These are phyloP conservation scores for Pythium pyrilobum DNA, from an alignment of 352 stramenopile genomes.

Conservation along the genomic window DNA sequence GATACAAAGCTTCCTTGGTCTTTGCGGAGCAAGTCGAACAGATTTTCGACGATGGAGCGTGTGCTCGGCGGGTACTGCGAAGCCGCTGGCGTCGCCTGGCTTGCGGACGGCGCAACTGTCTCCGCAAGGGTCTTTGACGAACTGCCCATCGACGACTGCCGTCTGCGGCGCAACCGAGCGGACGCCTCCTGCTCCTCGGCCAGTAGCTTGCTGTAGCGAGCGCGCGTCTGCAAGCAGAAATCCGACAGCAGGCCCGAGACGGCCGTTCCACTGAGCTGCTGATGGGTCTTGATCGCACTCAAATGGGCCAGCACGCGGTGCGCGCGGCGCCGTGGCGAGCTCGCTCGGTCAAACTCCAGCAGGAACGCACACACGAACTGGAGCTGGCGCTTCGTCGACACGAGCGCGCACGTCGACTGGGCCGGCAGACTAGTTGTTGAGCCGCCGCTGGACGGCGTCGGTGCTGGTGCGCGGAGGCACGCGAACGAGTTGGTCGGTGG, in stretches of 20 bases:
- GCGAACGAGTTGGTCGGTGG: not conserved
- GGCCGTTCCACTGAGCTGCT: constrained; percentile 13
- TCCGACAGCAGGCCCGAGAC: constrained; percentile 26
- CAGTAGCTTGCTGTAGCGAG: constrained; percentile 17
- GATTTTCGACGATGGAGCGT: constrained; percentile 18
- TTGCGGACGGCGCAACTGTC: not conserved
- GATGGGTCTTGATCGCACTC: constrained; percentile 34
- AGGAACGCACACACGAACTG: constrained; percentile 37
- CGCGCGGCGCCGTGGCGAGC: not conserved
- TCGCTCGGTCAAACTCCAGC: constrained; percentile 26
- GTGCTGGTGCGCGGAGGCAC: not conserved
- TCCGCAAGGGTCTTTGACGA: not conserved
- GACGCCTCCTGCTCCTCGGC: constrained; percentile 10
- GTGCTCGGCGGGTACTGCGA: constrained; percentile 10
- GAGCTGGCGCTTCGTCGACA: constrained; percentile 29
- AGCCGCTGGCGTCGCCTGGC: not conserved
- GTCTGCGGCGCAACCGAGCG: not conserved
- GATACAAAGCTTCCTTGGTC: constrained; percentile 14
- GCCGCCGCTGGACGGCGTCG: not conserved
- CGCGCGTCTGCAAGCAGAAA: constrained; percentile 28
- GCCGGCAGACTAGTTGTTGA: not conserved
- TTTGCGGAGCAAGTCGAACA: constrained; percentile 17
- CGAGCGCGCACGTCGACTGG: constrained; percentile 6
- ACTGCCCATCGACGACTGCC: not conserved
- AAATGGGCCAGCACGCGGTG: constrained; percentile 28